Evolutionary conservation across 192 early-diverging fungal genomes (phyloP).

Genomic region (Kickxella alabastrina): DNA sequence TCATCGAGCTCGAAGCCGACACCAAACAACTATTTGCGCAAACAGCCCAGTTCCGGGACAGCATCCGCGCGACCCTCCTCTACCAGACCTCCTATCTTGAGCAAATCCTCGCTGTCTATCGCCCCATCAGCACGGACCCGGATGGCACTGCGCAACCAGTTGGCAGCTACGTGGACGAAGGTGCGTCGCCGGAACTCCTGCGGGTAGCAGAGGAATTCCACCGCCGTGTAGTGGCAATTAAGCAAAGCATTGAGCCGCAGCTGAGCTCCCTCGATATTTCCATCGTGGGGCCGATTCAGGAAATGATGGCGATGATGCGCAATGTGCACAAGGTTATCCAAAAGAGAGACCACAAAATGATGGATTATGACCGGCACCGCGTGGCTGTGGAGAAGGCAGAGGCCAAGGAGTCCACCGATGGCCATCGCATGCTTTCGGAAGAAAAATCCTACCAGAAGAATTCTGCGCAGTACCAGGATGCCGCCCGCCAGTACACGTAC

Average conservation of each 20-base stretch:
- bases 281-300: conserved; percentile 75
- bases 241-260: conserved; percentile 60
- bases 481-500: conserved; percentile 79
- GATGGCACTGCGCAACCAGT: conserved; percentile 41
- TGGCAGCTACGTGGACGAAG: conserved; percentile 46
- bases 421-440: conserved; percentile 52
- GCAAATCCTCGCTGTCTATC: conserved; percentile 56
- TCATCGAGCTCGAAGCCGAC: conserved; percentile 58
- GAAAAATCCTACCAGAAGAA: conserved; percentile 65
- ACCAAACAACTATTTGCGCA: conserved; percentile 61
- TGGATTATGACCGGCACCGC: conserved; percentile 88
- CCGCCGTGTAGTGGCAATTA: conserved; percentile 37
- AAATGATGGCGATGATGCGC: conserved; percentile 71
- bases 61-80: conserved; percentile 55
- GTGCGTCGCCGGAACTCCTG: conserved; percentile 55
- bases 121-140: conserved; percentile 51
- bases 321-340: conserved; percentile 77
- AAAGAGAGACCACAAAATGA: conserved; percentile 86
- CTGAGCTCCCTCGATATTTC: conserved; percentile 69
- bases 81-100: conserved; percentile 60
- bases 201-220: conserved; percentile 47
- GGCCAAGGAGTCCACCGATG: conserved; percentile 59
- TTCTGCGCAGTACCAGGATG: conserved; percentile 71
- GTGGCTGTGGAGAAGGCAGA: conserved; percentile 69
- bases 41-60: conserved; percentile 65